Percentiles rank a stretch among this genome's conserved stretches.
Conservation (phyloP, 2,329 filamentous ascomycete species). For the Periconia digitata region DNA sequence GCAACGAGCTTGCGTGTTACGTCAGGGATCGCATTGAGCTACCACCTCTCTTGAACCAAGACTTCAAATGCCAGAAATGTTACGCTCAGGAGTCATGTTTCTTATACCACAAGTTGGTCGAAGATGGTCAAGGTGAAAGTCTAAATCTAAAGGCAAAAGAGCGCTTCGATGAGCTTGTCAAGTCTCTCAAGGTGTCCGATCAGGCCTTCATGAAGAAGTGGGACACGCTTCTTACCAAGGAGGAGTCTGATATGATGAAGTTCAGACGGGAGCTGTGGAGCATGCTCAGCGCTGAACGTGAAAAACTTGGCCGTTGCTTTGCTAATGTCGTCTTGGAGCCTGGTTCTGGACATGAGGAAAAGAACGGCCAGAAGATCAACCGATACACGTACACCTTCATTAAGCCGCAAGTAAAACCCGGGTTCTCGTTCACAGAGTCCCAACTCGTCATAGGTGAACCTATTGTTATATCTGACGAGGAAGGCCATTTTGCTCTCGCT, state of each 20-base stretch:
- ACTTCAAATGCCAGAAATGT: slow-evolving; percentile 80
- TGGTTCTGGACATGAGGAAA: slow-evolving; percentile 70
- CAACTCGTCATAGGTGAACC: slow-evolving; percentile 86
- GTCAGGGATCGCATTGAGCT: slow-evolving; percentile 80
- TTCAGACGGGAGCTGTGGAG: slow-evolving; percentile 92
- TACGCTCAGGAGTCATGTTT: slow-evolving; percentile 92
- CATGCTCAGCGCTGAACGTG: slow-evolving; percentile 85
- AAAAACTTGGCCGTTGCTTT: slow-evolving; percentile 88
- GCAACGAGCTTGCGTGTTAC: slow-evolving; percentile 85
- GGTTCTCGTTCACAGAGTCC: slow-evolving; percentile 87
- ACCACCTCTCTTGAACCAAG: slow-evolving; percentile 81
- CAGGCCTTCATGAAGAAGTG: slow-evolving; percentile 89
- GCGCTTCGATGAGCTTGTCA: slow-evolving; percentile 79
- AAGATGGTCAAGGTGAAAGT: slow-evolving; percentile 77
- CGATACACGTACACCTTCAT: slow-evolving; percentile 83
- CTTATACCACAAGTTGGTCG: slow-evolving; percentile 87
- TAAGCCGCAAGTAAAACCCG: slow-evolving; percentile 63
- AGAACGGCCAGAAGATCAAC: slow-evolving; percentile 79
- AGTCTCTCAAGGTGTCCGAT: slow-evolving; percentile 73
- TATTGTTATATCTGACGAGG: slow-evolving; percentile 93
- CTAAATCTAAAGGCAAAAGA: slow-evolving; percentile 79
- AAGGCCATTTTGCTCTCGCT: slow-evolving; percentile 91
- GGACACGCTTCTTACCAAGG: slow-evolving; percentile 89
- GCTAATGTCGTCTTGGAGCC: slow-evolving; percentile 82
- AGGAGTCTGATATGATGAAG: slow-evolving; percentile 87